phyloP scores from a whole-genome alignment of 352 stramenopile genomes.

The Phytophthora tentaculata region DNA sequence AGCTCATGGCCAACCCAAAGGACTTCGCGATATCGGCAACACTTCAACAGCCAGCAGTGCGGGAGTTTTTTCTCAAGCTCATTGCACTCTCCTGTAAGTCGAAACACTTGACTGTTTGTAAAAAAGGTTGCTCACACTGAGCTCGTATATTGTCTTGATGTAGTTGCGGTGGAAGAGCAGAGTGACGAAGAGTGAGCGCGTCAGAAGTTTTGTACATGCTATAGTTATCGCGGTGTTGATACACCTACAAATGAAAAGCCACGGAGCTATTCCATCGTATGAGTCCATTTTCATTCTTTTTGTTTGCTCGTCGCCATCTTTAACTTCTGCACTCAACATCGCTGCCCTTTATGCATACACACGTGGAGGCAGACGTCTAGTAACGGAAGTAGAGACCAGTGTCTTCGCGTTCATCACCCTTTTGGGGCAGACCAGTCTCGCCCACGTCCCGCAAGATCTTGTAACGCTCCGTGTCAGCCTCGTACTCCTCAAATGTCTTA shows the following conservation, averaged over 20 bases:
- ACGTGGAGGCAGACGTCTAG: slow-evolving; percentile 53
- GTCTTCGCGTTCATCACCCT: slow-evolving; percentile 73
- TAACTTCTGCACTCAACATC: slow-evolving; percentile 30
- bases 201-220: neutral
- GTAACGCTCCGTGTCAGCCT: slow-evolving; percentile 74
- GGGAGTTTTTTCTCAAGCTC: slow-evolving; percentile 71
- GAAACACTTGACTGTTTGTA: neutral
- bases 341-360: slow-evolving; percentile 6
- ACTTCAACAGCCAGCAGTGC: slow-evolving; percentile 44
- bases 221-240: neutral
- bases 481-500: slow-evolving; percentile 88
- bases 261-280: slow-evolving; percentile 25
- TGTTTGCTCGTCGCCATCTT: slow-evolving; percentile 30
- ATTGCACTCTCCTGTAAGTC: slow-evolving; percentile 64
- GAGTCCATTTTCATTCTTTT: slow-evolving; percentile 47
- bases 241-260: slow-evolving; percentile 12
- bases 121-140: slow-evolving; percentile 10
- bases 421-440: slow-evolving; percentile 79
- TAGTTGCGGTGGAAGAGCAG: slow-evolving; percentile 37
- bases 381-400: slow-evolving; percentile 90
- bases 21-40: slow-evolving; percentile 42
- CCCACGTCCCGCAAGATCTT: slow-evolving; percentile 85
- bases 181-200: slow-evolving; percentile 30
- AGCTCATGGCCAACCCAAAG: slow-evolving; percentile 67
- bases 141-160: slow-evolving; percentile 6